Percentiles rank a stretch among this genome's conserved stretches.
These are phyloP conservation scores for Cydonia oblonga DNA, from an alignment of 331 rosid genomes.

Conservation along the genomic window DNA sequence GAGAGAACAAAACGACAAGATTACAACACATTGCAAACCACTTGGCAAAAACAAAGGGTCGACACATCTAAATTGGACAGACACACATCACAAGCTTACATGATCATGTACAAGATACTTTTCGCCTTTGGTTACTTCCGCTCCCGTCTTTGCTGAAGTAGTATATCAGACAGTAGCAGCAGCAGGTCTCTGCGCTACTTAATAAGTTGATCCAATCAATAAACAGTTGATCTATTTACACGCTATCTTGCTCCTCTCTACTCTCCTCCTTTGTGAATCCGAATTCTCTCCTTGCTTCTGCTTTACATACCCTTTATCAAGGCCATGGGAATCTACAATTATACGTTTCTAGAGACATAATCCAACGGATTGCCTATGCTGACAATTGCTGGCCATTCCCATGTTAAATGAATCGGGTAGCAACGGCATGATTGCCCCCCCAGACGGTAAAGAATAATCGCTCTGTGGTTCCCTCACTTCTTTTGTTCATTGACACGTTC, in stretches of 20 bases:
- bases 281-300: conserved; percentile 18
- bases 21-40: conserved; percentile 25
- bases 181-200: conserved; percentile 22
- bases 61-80: conserved; percentile 27
- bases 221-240: conserved; percentile 50
- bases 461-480: conserved; percentile 24
- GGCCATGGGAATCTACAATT: conserved; percentile 20
- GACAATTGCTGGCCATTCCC: conserved; percentile 13
- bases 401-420: conserved; percentile 6
- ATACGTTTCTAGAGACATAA: conserved; percentile 13
- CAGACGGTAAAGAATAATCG: conserved; percentile 8
- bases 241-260: conserved; percentile 39
- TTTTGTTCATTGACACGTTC: conserved; percentile 34
- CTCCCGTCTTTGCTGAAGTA: conserved; percentile 20
- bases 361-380: conserved; percentile 4
- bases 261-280: conserved; percentile 20
- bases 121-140: conserved; percentile 17
- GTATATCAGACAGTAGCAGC: conserved; percentile 24
- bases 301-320: conserved; percentile 4
- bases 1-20: conserved; percentile 19
- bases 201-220: conserved; percentile 24
- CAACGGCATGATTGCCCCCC: conserved; percentile 21
- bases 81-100: conserved; percentile 22
- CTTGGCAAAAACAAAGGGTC: conserved; percentile 24
- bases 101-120: conserved; percentile 46